Conservation (phyloP, 1,284 basidiomycete species). For the Ceratobasidium sp. region DNA sequence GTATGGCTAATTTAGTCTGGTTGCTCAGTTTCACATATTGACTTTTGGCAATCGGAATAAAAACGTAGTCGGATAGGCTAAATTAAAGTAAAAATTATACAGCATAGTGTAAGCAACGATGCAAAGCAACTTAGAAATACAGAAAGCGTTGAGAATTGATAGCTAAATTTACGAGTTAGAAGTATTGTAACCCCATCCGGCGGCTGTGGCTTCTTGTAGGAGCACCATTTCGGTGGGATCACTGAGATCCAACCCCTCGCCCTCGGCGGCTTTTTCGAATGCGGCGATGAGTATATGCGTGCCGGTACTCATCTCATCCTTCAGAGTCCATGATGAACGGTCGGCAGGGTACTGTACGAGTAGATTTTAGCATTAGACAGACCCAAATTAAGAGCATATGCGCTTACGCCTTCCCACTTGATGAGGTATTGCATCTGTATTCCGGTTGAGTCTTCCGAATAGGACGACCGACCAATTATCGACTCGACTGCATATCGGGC, state of each 20-base stretch:
- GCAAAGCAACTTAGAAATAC: too few relatives aligned
- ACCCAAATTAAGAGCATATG: neutral
- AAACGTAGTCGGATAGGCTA: too few relatives aligned
- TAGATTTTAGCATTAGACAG: neutral
- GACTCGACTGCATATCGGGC: constrained; percentile 1
- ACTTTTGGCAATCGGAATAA: too few relatives aligned
- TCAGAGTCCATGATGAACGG: neutral
- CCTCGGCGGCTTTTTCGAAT: neutral
- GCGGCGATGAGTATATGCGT: neutral
- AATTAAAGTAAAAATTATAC: too few relatives aligned
- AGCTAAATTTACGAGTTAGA: too few relatives aligned
- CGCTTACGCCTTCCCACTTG: constrained; percentile 13
- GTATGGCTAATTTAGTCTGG: constrained; percentile 4
- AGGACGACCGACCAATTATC: neutral
- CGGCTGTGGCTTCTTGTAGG: neutral
- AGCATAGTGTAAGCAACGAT: neutral
- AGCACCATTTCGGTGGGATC: neutral
- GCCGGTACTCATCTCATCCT: neutral
- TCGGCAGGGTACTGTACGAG: neutral
- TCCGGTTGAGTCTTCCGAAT: neutral
- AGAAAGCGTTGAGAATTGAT: too few relatives aligned
- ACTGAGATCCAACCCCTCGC: neutral
- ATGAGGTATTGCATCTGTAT: neutral
- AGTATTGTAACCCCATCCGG: constrained; percentile 5
- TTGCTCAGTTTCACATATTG: neutral